Evolutionary conservation across 2,329 filamentous ascomycete genomes (phyloP).

Genomic region (Lasiodiplodia gonubiensis): DNA sequence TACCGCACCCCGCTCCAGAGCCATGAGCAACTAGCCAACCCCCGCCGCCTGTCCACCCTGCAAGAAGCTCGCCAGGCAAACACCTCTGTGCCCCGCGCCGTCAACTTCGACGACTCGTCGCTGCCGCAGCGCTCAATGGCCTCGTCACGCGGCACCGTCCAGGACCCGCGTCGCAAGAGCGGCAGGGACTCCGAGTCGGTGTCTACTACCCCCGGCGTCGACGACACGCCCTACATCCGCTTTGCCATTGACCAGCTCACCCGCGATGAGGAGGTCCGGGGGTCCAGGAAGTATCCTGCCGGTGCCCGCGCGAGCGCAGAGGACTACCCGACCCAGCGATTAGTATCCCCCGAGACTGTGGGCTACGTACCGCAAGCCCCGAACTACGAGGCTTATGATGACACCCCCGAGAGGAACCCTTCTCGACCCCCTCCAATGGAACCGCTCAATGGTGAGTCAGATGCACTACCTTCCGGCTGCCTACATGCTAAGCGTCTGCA

Average conservation of each 20-base stretch:
- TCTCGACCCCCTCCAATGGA: constrained; percentile 17
- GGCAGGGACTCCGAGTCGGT: constrained; percentile 41
- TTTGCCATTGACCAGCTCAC: constrained; percentile 90
- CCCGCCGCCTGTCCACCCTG: constrained; percentile 23
- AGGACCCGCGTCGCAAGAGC: constrained; percentile 11
- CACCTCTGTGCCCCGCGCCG: constrained; percentile 34
- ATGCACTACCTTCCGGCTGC: not conserved
- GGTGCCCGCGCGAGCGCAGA: constrained; percentile 34
- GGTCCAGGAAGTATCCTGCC: constrained; percentile 56
- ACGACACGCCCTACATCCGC: constrained; percentile 85
- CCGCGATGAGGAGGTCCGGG: constrained; percentile 68
- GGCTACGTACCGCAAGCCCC: constrained; percentile 21
- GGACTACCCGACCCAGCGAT: constrained; percentile 58
- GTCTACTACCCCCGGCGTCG: constrained; percentile 67
- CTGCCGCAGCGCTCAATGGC: constrained; percentile 18
- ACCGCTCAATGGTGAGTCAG: constrained; percentile 13
- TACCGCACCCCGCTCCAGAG: constrained; percentile 43
- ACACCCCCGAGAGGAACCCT: constrained; percentile 10
- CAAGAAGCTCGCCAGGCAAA: constrained; percentile 7
- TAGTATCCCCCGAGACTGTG: constrained; percentile 48
- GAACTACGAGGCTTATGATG: not conserved
- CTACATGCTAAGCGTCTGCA: constrained; percentile 8
- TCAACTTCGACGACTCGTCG: constrained; percentile 39
- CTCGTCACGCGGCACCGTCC: constrained; percentile 2
- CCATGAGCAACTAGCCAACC: constrained; percentile 42